Evolutionary conservation across 2,329 filamentous ascomycete genomes (phyloP), one percentile per base, ranked within the genome.

Genomic region (Fusarium sp.): DNA sequence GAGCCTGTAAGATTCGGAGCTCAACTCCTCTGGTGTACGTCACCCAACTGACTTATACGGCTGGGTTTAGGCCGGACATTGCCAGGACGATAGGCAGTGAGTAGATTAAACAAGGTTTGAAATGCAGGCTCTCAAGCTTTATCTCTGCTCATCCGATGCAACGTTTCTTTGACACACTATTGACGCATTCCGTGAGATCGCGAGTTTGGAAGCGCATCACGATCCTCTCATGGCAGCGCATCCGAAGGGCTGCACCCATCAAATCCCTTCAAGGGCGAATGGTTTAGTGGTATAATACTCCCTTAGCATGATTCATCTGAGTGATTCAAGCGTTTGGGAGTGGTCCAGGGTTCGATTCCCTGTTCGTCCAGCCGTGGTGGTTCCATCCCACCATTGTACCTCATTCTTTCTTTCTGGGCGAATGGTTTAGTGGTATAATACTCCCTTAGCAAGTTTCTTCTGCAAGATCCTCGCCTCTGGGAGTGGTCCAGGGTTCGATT

Each of bases 351-450:
- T 68, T 73, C 59, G 63, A 74, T 71, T 74, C 71, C 56, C 71
- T 68, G 67, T 74, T 71, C 71, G 67, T 74, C 70, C 70, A 73
- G 12, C 20, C 20, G 20, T 20, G 20, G 20, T 20, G 20, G 20
- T 20, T 20, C 20, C 20, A 20, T 20, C 20, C 20, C 20, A 20
- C 20, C 20, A 20, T 20, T 20, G 20, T 20, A 20, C 20, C 2
- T 20, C 25, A 65, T 72, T 60, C 4, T 65, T 6, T 38, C 65
- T 66, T 65, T 69, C 65, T 35, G 70, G 70, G 70, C 70, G 70
- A 72, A 72, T 73, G 70, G 70, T 73, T 73, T 73, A 73, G 70
- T 73, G 70, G 70, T 72, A 72, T 72, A 72, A 72, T 72, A 72
- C 69, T 72, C 70, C 70, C 70, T 72, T 72, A 72, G 70, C 70